These are phyloP conservation scores for Zygosaccharomyces pseudorouxii DNA, from an alignment of 805 yeast species.

Conservation along the genomic window DNA sequence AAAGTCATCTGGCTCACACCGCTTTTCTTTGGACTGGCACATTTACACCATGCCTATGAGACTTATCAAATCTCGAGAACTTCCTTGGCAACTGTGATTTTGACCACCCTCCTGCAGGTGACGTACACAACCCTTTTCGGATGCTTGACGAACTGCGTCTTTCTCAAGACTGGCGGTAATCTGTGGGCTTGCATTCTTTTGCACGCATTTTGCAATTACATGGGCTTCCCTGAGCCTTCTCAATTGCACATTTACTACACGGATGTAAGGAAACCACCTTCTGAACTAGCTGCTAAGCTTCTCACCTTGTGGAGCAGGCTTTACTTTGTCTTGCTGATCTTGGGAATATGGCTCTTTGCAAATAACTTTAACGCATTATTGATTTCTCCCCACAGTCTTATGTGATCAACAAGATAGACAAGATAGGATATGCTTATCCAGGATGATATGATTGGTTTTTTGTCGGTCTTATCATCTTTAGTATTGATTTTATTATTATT, in stretches of 20 bases:
- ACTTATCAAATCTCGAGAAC: slow-evolving; percentile 17
- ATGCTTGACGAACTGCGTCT: slow-evolving; percentile 30
- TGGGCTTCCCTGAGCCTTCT: slow-evolving; percentile 34
- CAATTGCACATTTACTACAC: slow-evolving; percentile 16
- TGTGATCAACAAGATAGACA: not conserved
- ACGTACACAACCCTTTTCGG: slow-evolving; percentile 34
- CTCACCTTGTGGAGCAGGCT: slow-evolving; percentile 23
- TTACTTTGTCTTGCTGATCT: slow-evolving; percentile 19
- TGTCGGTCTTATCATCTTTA: not conserved
- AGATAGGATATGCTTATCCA: not conserved
- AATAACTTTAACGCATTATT: slow-evolving; percentile 9
- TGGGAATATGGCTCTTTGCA: slow-evolving; percentile 23
- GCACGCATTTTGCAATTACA: slow-evolving; percentile 32
- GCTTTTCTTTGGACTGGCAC: slow-evolving; percentile 35
- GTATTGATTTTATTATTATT: not conserved
- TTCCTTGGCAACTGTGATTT: slow-evolving; percentile 14
- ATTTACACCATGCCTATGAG: slow-evolving; percentile 35
- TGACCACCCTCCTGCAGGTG: slow-evolving; percentile 25
- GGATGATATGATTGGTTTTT: not conserved
- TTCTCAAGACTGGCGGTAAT: slow-evolving; percentile 29
- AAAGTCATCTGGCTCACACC: slow-evolving; percentile 25
- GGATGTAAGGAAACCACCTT: slow-evolving; percentile 10
- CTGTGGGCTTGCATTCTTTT: slow-evolving; percentile 29
- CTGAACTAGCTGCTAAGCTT: slow-evolving; percentile 8
- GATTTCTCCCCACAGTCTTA: slow-evolving; percentile 1